Base-by-base conservation (phyloP, 805 yeast genomes). In the Spathaspora sp. region DNA sequence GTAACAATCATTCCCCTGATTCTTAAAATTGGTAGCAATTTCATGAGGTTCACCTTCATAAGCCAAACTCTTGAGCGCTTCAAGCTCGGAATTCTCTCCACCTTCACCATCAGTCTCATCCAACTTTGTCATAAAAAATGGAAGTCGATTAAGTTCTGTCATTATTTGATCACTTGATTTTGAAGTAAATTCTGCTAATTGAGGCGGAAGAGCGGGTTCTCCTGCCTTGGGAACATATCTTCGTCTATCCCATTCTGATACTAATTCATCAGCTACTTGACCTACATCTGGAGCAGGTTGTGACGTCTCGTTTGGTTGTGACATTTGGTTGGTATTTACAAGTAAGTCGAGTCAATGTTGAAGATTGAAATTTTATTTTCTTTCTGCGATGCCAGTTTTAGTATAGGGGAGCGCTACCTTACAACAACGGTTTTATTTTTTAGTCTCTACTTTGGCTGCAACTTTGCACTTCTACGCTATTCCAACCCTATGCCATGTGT, bases 31-130 rank as follows among this genome's bases (percentile, higher is more conserved):
- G 20, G 81, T 77, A 3, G 97, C 97, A 35, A 91, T 75, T 62
- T 94, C 99, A 60, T 87, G 85, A 0, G 97, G 97, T 56, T 90
- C 96, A 44, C 98, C 99, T 47, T 94, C 99, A 63, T 89, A 91
- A 0, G 96, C 97, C 58, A 94, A 73, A 5, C 97, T 93, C 63
- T 86, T 86, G 52, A 94, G 76, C 0, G 99, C 99, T 63, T 93
- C 98, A 16, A 94, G 70, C 48, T 82, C 85, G 4, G 76, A 63
- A 61, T 88, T 89, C 44, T 83, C 86, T 31, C 91, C 93, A 45
- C 88, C 89, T 4, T 79, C 85, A 14, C 88, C 91, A 58, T 87
- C 90, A 2, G 83, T 80, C 29, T 82, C 88, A 60, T 87, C 96
- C 16, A 90, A 70, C 58, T 86, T 79, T 14, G 91, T 91, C 99